Percentiles rank a stretch among this genome's conserved stretches.
phyloP scores from a whole-genome alignment of 164 flowering plant species.

The Piper betle region DNA sequence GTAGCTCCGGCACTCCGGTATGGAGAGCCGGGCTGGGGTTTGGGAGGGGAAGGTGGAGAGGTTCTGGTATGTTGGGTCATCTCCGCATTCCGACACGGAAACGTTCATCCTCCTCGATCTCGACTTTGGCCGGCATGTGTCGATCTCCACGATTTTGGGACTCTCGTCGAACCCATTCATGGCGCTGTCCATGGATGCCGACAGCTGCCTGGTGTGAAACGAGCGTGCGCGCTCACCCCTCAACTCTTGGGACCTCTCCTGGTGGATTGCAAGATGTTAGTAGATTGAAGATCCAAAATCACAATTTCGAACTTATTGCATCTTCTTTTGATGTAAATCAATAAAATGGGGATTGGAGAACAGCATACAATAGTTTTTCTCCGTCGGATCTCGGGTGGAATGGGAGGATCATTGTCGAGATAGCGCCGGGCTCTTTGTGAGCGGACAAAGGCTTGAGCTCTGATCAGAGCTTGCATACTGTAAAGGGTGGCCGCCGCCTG shows the following conservation, averaged over 20 bases:
- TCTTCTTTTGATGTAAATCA: not conserved
- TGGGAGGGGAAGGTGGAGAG: conserved; percentile 48
- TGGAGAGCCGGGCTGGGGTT: conserved; percentile 33
- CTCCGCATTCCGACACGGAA: conserved; percentile 35
- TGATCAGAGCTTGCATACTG: conserved; percentile 64
- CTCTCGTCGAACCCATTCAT: conserved; percentile 36
- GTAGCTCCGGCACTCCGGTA: conserved; percentile 26
- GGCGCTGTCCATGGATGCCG: conserved; percentile 36
- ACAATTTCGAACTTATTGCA: not conserved
- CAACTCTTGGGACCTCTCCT: conserved; percentile 57
- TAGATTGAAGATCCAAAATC: not conserved
- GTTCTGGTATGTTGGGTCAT: conserved; percentile 27
- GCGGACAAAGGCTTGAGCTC: conserved; percentile 60
- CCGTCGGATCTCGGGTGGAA: conserved; percentile 19
- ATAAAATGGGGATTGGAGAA: not conserved
- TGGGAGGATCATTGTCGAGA: conserved; percentile 9
- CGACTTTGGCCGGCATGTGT: conserved; percentile 45
- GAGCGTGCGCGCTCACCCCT: conserved; percentile 44
- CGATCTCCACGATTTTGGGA: conserved; percentile 83
- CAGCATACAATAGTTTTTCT: conserved; percentile 36
- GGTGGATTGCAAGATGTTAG: not conserved
- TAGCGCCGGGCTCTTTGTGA: conserved; percentile 24
- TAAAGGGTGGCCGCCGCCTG: conserved; percentile 64
- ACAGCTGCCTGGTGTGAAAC: conserved; percentile 56
- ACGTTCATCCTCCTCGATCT: conserved; percentile 33